A percentile compares a stretch with the other conserved stretches of the same genome.
phyloP scores from a whole-genome alignment of 192 early-diverging fungal species.

The Coemansia sp. region DNA sequence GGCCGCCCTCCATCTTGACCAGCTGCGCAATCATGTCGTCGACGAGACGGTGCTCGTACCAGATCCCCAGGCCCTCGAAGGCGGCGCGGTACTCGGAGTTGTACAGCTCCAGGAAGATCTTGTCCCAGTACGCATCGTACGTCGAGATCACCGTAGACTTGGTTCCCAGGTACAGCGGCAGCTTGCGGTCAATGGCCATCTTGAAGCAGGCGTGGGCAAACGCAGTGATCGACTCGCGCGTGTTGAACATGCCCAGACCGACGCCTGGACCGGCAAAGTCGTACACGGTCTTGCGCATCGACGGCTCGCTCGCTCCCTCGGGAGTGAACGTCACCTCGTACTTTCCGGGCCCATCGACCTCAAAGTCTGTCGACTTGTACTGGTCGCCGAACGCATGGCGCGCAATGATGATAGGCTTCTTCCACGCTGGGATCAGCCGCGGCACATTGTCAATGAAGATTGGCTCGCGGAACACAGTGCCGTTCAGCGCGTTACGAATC shows the following conservation, averaged over 20 bases:
- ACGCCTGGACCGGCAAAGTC: conserved; percentile 88
- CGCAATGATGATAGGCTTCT: conserved; percentile 91
- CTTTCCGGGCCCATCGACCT: conserved; percentile 83
- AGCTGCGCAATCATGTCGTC: conserved; percentile 99
- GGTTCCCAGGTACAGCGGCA: conserved; percentile 93
- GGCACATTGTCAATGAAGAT: conserved; percentile 92
- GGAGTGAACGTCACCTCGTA: conserved; percentile 92
- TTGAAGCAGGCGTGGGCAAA: conserved; percentile 97
- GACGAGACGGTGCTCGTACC: conserved; percentile 97
- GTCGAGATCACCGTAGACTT: conserved; percentile 97
- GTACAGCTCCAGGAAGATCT: conserved; percentile 92
- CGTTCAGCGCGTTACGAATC: conserved; percentile 93
- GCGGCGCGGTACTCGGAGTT: conserved; percentile 76
- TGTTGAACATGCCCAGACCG: conserved; percentile 97
- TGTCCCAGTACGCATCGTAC: conserved; percentile 98
- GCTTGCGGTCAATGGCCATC: conserved; percentile 82
- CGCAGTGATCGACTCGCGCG: conserved; percentile 81
- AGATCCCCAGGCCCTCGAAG: conserved; percentile 83
- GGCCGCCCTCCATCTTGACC: conserved; percentile 90
- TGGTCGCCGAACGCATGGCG: conserved; percentile 98
- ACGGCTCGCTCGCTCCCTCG: conserved; percentile 62
- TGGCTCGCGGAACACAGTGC: conserved; percentile 98
- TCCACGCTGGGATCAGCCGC: conserved; percentile 90
- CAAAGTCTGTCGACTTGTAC: conserved; percentile 97
- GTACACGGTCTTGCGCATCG: conserved; percentile 67